phyloP scores from a whole-genome alignment of 768 basidiomycete species.

The Cubamyces sp. region DNA sequence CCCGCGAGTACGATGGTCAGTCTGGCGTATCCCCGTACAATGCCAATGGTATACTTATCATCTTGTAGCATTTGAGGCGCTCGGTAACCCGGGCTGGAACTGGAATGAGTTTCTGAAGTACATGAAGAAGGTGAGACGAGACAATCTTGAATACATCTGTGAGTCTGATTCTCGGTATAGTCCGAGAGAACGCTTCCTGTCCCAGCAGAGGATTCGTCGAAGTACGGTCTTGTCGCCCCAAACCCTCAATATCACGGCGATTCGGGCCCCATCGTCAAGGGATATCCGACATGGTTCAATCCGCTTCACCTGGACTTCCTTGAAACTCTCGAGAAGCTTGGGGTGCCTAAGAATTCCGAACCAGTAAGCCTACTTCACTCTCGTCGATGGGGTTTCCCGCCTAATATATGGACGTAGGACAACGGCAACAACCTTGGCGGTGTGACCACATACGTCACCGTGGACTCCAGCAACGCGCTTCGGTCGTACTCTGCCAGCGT shows the following conservation, averaged over 20 bases:
- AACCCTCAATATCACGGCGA: conserved; percentile 19
- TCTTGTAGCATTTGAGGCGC: conserved; percentile 17
- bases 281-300: conserved; percentile 18
- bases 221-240: not conserved
- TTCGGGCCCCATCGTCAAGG: conserved; percentile 26
- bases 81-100: conserved; percentile 36
- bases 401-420: not conserved
- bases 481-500: conserved; percentile 13
- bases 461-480: not conserved
- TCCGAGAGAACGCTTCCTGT: conserved; percentile 9
- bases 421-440: conserved; percentile 1
- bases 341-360: conserved; percentile 25
- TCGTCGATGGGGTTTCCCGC: not conserved
- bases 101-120: conserved; percentile 32
- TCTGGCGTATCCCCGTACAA: not conserved
- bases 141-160: not conserved
- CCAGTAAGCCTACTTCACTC: not conserved
- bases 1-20: conserved; percentile 20
- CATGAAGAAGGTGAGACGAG: conserved; percentile 26
- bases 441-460: not conserved
- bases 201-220: not conserved
- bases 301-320: conserved; percentile 17
- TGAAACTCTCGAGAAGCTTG: conserved; percentile 20
- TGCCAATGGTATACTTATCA: not conserved
- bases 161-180: not conserved